Percentiles rank a stretch among this genome's conserved stretches.
Evolutionary conservation across 2,329 filamentous ascomycete species (phyloP).

Genomic region (Xylariaceae sp.): DNA sequence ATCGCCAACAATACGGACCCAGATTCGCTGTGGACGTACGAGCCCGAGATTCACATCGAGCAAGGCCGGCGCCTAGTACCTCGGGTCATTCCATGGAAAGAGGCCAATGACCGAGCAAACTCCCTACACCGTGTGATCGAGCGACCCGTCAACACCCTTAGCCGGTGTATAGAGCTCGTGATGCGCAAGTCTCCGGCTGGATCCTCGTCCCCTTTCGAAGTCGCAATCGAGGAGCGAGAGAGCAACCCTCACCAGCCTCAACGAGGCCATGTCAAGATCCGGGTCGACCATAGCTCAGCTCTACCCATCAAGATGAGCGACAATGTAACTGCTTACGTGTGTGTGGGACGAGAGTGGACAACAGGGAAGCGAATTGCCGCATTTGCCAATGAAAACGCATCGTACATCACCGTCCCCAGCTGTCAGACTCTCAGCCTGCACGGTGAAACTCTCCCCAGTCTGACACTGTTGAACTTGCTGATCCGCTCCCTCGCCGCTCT

Average conservation of each 20-base stretch:
- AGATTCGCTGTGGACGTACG: constrained; percentile 26
- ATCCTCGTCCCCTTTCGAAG: constrained; percentile 20
- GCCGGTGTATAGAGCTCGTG: constrained; percentile 28
- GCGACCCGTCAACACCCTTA: constrained; percentile 29
- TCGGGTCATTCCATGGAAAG: constrained; percentile 35
- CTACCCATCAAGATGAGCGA: constrained; percentile 24
- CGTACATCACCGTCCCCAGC: constrained; percentile 27
- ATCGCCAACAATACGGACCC: background rate
- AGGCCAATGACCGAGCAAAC: constrained; percentile 36
- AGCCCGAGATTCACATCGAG: constrained; percentile 36
- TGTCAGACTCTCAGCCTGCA: constrained; percentile 16
- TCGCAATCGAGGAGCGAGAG: constrained; percentile 3
- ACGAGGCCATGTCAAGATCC: constrained; percentile 19
- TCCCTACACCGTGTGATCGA: constrained; percentile 33
- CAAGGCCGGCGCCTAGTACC: constrained; percentile 32
- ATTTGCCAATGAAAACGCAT: constrained; percentile 31
- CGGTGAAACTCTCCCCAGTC: constrained; percentile 10
- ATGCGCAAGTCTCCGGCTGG: constrained; percentile 14
- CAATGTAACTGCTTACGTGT: constrained; percentile 24
- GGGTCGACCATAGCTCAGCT: constrained; percentile 35
- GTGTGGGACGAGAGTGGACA: constrained; percentile 28
- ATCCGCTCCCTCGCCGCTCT: constrained; percentile 20
- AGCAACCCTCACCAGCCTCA: background rate
- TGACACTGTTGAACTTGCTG: constrained; percentile 23
- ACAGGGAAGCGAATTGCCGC: constrained; percentile 26